Base-by-base conservation (phyloP, 768 basidiomycete species). In the Kwoniella europaea region DNA sequence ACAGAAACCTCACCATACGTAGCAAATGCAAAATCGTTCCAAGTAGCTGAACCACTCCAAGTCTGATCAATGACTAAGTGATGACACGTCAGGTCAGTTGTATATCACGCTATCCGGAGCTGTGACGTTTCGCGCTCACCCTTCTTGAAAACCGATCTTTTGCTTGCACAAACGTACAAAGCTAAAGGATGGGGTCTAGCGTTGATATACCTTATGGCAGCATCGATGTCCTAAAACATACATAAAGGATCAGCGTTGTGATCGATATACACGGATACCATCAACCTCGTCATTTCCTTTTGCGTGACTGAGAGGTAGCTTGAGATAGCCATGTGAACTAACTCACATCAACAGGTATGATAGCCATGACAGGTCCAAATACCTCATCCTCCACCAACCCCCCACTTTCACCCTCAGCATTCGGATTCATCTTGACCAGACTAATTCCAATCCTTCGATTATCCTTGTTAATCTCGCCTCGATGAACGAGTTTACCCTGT, bases 331-430 rank as follows among this genome's bases (percentile, higher is more conserved):
- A 50, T 50, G 46, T 35, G 35, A 27, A 56, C 20, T 2, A 10
- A 74, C 81, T 71, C 62, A 81, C 82, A 60, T 83, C 76, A n/a
- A 79, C 79, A 1, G 81, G 76, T 35, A 83, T 73, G 53, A 84
- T 73, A 7, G 78, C 76, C 29, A 84, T 42, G 50, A 84, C 79
- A 10, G 83, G 81, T 2, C 82, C 84, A 71, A 84, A 84, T 27
- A 84, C 75, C 70, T 84, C 84, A 41, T 84, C 79, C 59, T 82
- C 68, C 29, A 83, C 65, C 29, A 80, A 12, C 4, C 56, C 65
- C 1, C 75, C 77, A 43, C 55, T 69, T 15, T 73, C 74, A 6
- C 76, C 79, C 18, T 68, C 65, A 1, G 65, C 74, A 10, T 73
- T 66, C 24, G 73, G 73, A 42, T 76, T 72, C 42, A 74, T 61